These are phyloP conservation scores for Inga laurina DNA, from an alignment of 306 rosid genomes.

Conservation along the genomic window DNA sequence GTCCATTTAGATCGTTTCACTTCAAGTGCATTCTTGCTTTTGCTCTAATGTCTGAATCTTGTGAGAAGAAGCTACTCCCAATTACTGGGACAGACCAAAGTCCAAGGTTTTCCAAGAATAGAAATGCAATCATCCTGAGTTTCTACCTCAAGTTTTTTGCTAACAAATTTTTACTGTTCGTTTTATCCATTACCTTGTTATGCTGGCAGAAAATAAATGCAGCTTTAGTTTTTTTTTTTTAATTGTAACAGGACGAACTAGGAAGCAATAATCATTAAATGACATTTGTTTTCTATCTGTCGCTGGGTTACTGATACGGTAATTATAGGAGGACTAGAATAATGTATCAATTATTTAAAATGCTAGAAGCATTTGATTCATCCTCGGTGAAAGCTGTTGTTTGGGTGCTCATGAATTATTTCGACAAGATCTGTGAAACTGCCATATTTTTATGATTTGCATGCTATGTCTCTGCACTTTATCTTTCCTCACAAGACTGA, in stretches of 20 bases:
- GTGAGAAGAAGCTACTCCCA: not conserved
- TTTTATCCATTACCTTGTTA: conserved; percentile 1
- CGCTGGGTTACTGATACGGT: not conserved
- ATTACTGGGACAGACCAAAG: not conserved
- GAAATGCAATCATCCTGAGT: not conserved
- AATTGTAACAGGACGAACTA: not conserved
- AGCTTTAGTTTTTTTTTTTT: not conserved
- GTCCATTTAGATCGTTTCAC: not conserved
- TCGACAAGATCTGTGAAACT: not conserved
- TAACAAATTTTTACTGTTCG: too few species aligned
- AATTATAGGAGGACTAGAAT: not conserved
- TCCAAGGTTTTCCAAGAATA: not conserved
- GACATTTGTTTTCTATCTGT: not conserved
- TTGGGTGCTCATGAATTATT: not conserved
- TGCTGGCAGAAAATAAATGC: not conserved
- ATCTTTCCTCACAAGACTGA: not conserved
- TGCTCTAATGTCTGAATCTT: not conserved
- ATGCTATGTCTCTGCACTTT: not conserved
- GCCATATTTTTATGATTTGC: conserved; percentile 8
- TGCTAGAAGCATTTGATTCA: conserved; percentile 7
- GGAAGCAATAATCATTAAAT: not conserved
- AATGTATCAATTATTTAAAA: not conserved
- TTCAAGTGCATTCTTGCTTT: not conserved
- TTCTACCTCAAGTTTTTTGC: not conserved
- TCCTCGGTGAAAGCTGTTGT: not conserved